Evolutionary conservation across 1,139 yeast genomes (phyloP).

Genomic region (Suhomyces maxii): DNA sequence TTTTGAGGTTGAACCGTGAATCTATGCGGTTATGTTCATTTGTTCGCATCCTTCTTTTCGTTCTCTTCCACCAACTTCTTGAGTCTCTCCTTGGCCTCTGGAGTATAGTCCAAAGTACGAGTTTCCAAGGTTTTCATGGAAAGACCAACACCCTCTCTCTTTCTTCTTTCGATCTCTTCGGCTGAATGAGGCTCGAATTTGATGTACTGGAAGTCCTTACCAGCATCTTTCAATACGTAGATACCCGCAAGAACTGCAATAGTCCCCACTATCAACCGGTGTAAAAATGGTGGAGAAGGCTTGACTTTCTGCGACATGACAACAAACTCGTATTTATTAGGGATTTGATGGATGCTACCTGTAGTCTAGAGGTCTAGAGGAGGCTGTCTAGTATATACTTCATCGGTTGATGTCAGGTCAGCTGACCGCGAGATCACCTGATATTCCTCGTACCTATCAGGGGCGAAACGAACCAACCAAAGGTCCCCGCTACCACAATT

Average conservation of each 20-base stretch:
- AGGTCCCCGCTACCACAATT: neutral
- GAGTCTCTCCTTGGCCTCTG: constrained; percentile 43
- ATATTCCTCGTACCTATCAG: neutral
- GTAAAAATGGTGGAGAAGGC: constrained; percentile 38
- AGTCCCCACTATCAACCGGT: constrained; percentile 39
- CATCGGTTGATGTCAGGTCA: neutral
- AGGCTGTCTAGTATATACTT: neutral
- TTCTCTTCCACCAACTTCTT: constrained; percentile 24
- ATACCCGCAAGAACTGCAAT: constrained; percentile 37
- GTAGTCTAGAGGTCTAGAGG: no score
- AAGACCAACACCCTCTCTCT: constrained; percentile 32
- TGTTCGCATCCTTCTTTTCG: constrained; percentile 5
- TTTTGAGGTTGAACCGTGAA: no score
- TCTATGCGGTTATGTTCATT: no score
- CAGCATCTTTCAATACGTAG: constrained; percentile 34
- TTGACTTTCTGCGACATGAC: constrained; percentile 14
- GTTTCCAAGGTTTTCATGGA: constrained; percentile 35
- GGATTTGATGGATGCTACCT: neutral
- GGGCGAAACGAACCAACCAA: neutral
- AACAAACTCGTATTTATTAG: neutral
- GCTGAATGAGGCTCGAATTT: constrained; percentile 40
- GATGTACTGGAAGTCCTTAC: constrained; percentile 43
- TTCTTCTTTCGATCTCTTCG: constrained; percentile 43
- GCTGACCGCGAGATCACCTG: neutral
- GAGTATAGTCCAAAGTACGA: constrained; percentile 43